Evolutionary conservation across 2,329 filamentous ascomycete genomes (phyloP).

Genomic region (Hypoxylon sp.): DNA sequence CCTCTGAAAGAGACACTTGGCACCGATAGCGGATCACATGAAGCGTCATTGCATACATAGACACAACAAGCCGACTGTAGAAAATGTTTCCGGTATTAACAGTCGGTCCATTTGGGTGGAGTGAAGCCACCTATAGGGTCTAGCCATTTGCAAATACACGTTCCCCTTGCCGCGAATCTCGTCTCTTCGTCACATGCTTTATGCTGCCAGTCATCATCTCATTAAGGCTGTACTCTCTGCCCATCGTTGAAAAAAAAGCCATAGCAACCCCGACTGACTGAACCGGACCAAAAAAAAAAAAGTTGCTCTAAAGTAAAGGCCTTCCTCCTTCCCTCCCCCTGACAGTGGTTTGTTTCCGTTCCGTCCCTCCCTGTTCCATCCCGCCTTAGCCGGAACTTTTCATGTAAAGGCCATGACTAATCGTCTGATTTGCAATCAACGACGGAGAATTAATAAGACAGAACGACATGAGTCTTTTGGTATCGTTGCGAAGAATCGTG

Average conservation of each 20-base stretch:
- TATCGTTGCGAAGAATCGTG: conserved; percentile 51
- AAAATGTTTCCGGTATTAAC: conserved; percentile 37
- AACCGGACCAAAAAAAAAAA: conserved; percentile 30
- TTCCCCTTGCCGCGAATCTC: conserved; percentile 27
- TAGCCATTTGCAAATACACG: conserved; percentile 42
- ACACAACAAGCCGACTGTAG: conserved; percentile 5
- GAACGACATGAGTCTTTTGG: conserved; percentile 50
- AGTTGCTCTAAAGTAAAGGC: conserved; percentile 20
- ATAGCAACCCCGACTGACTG: conserved; percentile 36
- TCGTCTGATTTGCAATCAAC: conserved; percentile 40
- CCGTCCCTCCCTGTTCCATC: conserved; percentile 40
- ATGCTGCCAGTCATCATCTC: conserved; percentile 45
- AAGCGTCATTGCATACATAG: conserved; percentile 6
- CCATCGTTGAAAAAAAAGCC: conserved; percentile 32
- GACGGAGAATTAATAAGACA: conserved; percentile 48
- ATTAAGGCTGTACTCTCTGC: conserved; percentile 41
- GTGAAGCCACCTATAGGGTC: conserved; percentile 39
- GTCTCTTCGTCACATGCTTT: conserved; percentile 31
- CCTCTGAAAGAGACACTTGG: not conserved
- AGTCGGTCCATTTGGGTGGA: conserved; percentile 40
- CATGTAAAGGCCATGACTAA: conserved; percentile 38
- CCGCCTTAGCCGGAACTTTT: conserved; percentile 43
- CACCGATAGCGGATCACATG: conserved; percentile 12
- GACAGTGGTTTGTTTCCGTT: conserved; percentile 37
- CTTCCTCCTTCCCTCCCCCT: conserved; percentile 21